phyloP scores from a whole-genome alignment of 2,329 filamentous ascomycete genomes.

The Dichotomopilus funicola region DNA sequence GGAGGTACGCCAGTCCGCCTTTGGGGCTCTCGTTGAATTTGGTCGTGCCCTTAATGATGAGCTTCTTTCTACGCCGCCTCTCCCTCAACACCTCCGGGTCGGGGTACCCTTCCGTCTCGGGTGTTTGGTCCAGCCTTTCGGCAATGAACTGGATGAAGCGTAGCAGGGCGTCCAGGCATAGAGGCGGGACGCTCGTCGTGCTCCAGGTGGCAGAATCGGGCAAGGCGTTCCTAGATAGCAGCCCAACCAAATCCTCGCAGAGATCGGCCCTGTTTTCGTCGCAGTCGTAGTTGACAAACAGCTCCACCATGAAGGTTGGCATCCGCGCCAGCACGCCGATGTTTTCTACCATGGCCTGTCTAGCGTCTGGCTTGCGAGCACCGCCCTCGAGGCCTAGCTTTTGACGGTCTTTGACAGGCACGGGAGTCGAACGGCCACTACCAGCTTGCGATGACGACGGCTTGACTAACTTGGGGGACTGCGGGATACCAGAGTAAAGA shows the following conservation, averaged over 20 bases:
- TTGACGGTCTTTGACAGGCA: conserved; percentile 85
- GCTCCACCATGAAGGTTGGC: conserved; percentile 87
- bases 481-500: conserved; percentile 87
- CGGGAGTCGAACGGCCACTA: conserved; percentile 82
- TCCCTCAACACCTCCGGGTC: conserved; percentile 58
- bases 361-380: conserved; percentile 83
- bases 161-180: conserved; percentile 87
- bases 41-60: conserved; percentile 78
- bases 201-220: conserved; percentile 98
- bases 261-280: conserved; percentile 85
- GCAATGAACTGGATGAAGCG: conserved; percentile 89
- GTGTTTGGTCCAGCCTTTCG: conserved; percentile 70
- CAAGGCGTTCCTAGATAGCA: conserved; percentile 88
- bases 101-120: conserved; percentile 58
- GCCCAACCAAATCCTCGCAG: conserved; percentile 90
- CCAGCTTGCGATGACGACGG: conserved; percentile 62
- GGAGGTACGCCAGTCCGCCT: conserved; percentile 76
- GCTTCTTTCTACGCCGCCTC: conserved; percentile 72
- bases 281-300: conserved; percentile 98
- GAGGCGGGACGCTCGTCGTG: conserved; percentile 91
- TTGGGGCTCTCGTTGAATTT: conserved; percentile 97
- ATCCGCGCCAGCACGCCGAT: conserved; percentile 87
- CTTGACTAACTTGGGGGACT: conserved; percentile 81
- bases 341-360: conserved; percentile 97
- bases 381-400: conserved; percentile 90